Base-by-base conservation (phyloP, 2,329 filamentous ascomycete species). In the Dothistroma septosporum region DNA sequence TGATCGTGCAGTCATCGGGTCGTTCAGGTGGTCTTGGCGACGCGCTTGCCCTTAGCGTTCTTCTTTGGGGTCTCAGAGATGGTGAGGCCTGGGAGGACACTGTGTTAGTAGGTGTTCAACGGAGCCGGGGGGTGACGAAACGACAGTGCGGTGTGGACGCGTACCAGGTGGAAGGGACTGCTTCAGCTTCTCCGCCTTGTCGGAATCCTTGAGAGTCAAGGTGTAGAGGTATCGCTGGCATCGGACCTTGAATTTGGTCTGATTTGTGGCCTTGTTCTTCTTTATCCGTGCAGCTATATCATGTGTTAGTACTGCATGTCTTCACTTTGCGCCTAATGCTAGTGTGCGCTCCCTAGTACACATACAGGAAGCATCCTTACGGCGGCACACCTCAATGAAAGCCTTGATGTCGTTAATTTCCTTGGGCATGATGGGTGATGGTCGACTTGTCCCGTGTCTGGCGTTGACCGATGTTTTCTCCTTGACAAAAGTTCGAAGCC, bases 191-290 rank as follows among this genome's bases (percentile, higher is more conserved):
- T 97, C 94, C 81, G 93, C 95, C 91, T 97, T 97, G 79, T 97
- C 94, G 77, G 87, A 86, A 83, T 99, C 94, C 88, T 96, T 97
- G 76, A 99, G 88, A 79, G 96, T 90, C 74, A 99, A 88, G 73
- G 94, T 97, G 90, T 99, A 99, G 73, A 99, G 85, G 85, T 94
- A 88, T 77, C 88, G 87, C 57, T 72, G 67, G 89, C 94, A 97
- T 81, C 94, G 91, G 86, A 99, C 93, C 91, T 99, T 99, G 92
- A 99, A 97, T 90, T 99, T 99, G 88, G 94, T 92, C 85, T 93
- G 88, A 79, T 88, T 86, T 41, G 84, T 83, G 83, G 89, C 88
- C 82, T 87, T 89, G 87, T 88, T 96, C 87, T 95, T 94, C 92
- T 97, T 82, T 75, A 82, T 80, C 72, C 79, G 76, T 65, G 79